These are phyloP conservation scores for Xylariaceae sp. DNA, from an alignment of 2,329 filamentous ascomycete species.

Conservation along the genomic window DNA sequence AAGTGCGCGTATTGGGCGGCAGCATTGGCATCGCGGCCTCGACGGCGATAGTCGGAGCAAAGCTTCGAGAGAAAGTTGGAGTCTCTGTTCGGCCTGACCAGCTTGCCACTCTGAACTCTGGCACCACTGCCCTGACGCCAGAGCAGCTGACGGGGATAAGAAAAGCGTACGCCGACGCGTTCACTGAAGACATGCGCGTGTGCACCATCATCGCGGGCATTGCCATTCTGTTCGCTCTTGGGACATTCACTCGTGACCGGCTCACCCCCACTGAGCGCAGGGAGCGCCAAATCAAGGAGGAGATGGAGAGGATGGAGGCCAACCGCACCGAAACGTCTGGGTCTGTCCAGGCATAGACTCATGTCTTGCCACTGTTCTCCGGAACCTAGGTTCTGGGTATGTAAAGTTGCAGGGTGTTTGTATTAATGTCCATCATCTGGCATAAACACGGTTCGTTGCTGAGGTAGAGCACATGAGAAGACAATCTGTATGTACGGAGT, in stretches of 20 bases:
- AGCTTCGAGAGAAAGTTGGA: slow-evolving; percentile 22
- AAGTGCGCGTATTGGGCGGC: slow-evolving; percentile 44
- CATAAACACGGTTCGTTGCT: too few species aligned
- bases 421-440: too few species aligned
- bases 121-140: slow-evolving; percentile 14
- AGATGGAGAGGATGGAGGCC: slow-evolving; percentile 16
- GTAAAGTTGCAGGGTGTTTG: too few species aligned
- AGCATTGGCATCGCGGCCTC: slow-evolving; percentile 48
- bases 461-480: too few species aligned
- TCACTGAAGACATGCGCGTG: slow-evolving; percentile 39
- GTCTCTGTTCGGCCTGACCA: slow-evolving; percentile 22
- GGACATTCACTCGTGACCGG: slow-evolving; percentile 30
- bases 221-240: slow-evolving; percentile 32
- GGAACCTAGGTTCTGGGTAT: too few species aligned
- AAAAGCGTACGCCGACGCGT: slow-evolving; percentile 35
- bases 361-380: too few species aligned
- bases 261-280: slow-evolving; percentile 20
- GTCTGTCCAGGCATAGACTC: too few species aligned
- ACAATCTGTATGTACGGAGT: too few species aligned
- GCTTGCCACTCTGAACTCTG: slow-evolving; percentile 15
- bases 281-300: slow-evolving; percentile 17
- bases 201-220: slow-evolving; percentile 32
- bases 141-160: slow-evolving; percentile 26
- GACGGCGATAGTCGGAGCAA: slow-evolving; percentile 35
- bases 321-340: too few species aligned